Evolutionary conservation across 495 filamentous ascomycete species (phyloP).

Genomic region (Hypoxylon perforatum): DNA sequence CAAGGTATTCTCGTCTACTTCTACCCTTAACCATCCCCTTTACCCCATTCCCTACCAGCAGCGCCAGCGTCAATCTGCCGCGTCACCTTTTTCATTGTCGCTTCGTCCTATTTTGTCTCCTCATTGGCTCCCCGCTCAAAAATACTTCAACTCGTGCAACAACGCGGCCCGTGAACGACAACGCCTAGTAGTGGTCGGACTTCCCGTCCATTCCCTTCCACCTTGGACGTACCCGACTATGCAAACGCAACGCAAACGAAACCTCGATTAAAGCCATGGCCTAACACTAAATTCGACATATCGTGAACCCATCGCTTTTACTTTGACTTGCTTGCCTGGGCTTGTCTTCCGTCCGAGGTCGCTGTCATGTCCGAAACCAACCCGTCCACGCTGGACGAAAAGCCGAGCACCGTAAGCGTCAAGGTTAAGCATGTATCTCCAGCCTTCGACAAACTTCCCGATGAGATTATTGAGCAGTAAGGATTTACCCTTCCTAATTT

Average conservation of each 20-base stretch:
- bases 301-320: slow-evolving; percentile 15
- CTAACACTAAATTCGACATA: slow-evolving; percentile 17
- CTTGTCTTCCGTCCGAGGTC: neutral
- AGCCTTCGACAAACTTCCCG: slow-evolving; percentile 59
- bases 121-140: slow-evolving; percentile 35
- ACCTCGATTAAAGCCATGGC: slow-evolving; percentile 27
- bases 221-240: slow-evolving; percentile 4
- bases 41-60: slow-evolving; percentile 18
- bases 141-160: slow-evolving; percentile 29
- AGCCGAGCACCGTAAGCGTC: slow-evolving; percentile 37
- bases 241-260: slow-evolving; percentile 1
- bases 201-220: slow-evolving; percentile 1
- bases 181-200: slow-evolving; percentile 8
- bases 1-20: neutral
- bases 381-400: slow-evolving; percentile 39
- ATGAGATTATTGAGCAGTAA: slow-evolving; percentile 65
- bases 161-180: slow-evolving; percentile 13
- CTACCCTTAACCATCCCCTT: neutral
- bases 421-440: slow-evolving; percentile 34
- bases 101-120: slow-evolving; percentile 15
- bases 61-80: slow-evolving; percentile 36
- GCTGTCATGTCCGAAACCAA: slow-evolving; percentile 29
- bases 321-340: slow-evolving; percentile 7
- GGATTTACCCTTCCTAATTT: slow-evolving; percentile 18
- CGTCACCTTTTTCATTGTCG: slow-evolving; percentile 34